These are phyloP conservation scores for Monosporascus cannonballus DNA, from an alignment of 2,329 filamentous ascomycete genomes.

Conservation along the genomic window DNA sequence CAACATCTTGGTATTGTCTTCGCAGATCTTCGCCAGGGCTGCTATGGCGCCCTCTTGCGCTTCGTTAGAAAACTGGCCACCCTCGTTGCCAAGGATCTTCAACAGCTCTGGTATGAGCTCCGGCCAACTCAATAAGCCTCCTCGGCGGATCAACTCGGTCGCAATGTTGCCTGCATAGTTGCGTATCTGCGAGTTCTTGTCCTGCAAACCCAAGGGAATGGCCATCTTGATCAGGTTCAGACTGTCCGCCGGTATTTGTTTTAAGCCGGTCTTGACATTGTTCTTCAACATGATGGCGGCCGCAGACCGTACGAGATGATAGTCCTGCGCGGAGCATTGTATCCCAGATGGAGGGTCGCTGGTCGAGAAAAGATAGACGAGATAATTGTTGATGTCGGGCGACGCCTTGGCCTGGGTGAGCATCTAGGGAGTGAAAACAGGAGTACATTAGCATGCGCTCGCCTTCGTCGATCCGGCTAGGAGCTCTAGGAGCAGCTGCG, in stretches of 20 bases:
- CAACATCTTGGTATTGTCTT: slow-evolving; percentile 84
- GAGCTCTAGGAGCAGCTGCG: not conserved
- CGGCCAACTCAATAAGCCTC: slow-evolving; percentile 85
- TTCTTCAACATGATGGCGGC: slow-evolving; percentile 96
- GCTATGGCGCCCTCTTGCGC: slow-evolving; percentile 92
- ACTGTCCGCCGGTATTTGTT: slow-evolving; percentile 66
- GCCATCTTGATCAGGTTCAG: slow-evolving; percentile 73
- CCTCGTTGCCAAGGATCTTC: slow-evolving; percentile 67
- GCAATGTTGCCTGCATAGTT: slow-evolving; percentile 89
- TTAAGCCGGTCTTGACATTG: slow-evolving; percentile 72
- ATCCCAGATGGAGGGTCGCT: slow-evolving; percentile 55
- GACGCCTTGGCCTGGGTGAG: slow-evolving; percentile 81
- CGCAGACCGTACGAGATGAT: slow-evolving; percentile 74
- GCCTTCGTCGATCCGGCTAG: too few species aligned
- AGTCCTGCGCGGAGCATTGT: slow-evolving; percentile 52
- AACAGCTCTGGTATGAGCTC: slow-evolving; percentile 81
- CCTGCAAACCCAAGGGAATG: slow-evolving; percentile 73
- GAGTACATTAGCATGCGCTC: slow-evolving; percentile 15
- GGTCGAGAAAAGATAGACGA: slow-evolving; percentile 82
- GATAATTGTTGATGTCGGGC: slow-evolving; percentile 95
- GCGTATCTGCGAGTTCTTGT: slow-evolving; percentile 75
- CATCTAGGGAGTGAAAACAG: slow-evolving; percentile 55
- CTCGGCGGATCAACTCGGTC: slow-evolving; percentile 80
- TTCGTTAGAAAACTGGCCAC: slow-evolving; percentile 59
- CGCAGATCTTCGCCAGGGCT: slow-evolving; percentile 89